Conservation (phyloP, 2,329 filamentous ascomycete species). For the Aspergillus ochraceoroseus region DNA sequence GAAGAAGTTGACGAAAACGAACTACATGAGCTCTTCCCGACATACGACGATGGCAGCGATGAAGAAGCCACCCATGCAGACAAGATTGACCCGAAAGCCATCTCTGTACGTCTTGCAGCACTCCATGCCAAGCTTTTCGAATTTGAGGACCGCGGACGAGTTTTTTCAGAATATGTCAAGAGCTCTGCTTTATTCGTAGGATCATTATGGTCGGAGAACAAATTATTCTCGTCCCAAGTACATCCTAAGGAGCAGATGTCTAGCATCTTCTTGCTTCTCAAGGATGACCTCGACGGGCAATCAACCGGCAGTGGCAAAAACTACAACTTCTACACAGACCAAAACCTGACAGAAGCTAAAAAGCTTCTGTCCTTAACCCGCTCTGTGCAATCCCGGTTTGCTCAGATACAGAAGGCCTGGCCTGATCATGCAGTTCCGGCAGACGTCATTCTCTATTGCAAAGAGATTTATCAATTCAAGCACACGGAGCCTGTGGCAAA, state of each 20-base stretch:
- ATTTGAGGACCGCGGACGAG: slow-evolving; percentile 26
- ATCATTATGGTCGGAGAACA: slow-evolving; percentile 29
- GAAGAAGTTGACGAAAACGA: slow-evolving; percentile 70
- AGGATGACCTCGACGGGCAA: slow-evolving; percentile 55
- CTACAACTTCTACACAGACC: slow-evolving; percentile 87
- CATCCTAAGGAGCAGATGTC: slow-evolving; percentile 57
- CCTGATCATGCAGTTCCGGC: slow-evolving; percentile 72
- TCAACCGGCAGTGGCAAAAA: slow-evolving; percentile 40
- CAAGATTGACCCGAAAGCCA: slow-evolving; percentile 47
- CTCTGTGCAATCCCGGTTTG: slow-evolving; percentile 67
- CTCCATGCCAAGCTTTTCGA: slow-evolving; percentile 51
- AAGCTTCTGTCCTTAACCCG: slow-evolving; percentile 66
- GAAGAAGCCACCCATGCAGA: slow-evolving; percentile 30
- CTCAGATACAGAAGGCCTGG: slow-evolving; percentile 59
- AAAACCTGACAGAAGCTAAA: slow-evolving; percentile 70
- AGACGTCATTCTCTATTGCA: slow-evolving; percentile 71
- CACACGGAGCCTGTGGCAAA: slow-evolving; percentile 81
- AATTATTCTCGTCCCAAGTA: slow-evolving; percentile 23
- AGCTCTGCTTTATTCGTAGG: slow-evolving; percentile 35
- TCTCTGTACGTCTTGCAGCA: slow-evolving; percentile 58
- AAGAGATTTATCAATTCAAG: slow-evolving; percentile 67
- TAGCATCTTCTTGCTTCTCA: slow-evolving; percentile 60
- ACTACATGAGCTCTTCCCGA: slow-evolving; percentile 75
- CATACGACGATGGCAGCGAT: slow-evolving; percentile 57
- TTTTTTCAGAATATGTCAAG: slow-evolving; percentile 34